Base-by-base conservation (phyloP, 2,329 filamentous ascomycete species). In the Xylariaceae sp. region DNA sequence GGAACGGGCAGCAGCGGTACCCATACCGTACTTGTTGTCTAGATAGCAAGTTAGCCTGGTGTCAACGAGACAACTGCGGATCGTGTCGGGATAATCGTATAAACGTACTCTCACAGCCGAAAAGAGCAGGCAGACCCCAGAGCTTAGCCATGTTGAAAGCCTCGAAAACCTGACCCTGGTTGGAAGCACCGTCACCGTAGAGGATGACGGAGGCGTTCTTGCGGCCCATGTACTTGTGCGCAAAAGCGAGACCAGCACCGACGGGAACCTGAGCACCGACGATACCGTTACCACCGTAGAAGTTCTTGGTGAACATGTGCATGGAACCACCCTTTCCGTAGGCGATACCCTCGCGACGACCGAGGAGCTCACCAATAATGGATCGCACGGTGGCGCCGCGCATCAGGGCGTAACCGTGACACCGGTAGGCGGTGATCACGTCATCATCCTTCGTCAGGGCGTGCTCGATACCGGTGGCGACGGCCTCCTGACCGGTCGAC, bases 21-120 rank as follows among this genome's bases (percentile, higher is more conserved):
- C 94, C 94, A 99, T 99, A 77, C 94, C 94, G 77, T 99, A 99
- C 81, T 99, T 99, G 89, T 99, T 99, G 86, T 99, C 92, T 96
- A 58, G 15, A 35, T 39, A 51, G 42, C 13, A 55, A 4, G 65
- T 76, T 66, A 75, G 72, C 49, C 63, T 18, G 48, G 23, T 47
- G 34, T 51, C 57, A 49, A 53, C 15, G 18, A 30, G 17, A 34
- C 17, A 42, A 18, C 23, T n/a, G 35, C 44, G 23, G 18, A 5
- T 42, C 11, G 8, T 42, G 9, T 42, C 9, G 35, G 5, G 56
- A 5, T n/a, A 7, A 7, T 5, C 15, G 10, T 50, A 11, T 23
- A 23, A 34, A 85, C 91, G 76, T 81, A 96, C 92, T 99, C 83
- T 99, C 94, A 78, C 94, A 99, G 69, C 91, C 92, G 74, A 99